phyloP scores from a whole-genome alignment of 495 filamentous ascomycete species.

The Penicillium daleae region DNA sequence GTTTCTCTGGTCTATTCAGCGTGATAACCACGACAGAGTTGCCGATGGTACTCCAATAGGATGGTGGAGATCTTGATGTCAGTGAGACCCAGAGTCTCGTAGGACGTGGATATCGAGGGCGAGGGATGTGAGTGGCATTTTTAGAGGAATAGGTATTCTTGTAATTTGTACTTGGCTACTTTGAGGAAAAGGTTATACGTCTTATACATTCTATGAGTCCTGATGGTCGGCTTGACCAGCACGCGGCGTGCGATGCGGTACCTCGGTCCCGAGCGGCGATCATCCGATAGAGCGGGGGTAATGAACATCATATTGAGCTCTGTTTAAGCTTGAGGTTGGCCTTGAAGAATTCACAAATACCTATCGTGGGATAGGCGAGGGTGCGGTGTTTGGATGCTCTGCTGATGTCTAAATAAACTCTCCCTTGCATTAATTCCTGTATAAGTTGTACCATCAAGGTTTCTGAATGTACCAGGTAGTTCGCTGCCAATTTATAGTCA shows the following conservation, averaged over 20 bases:
- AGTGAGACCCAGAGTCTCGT: conserved; percentile 42
- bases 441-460: too few relatives aligned
- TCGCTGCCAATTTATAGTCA: too few relatives aligned
- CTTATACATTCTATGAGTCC: neutral
- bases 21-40: conserved; percentile 56
- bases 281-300: neutral
- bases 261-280: conserved; percentile 2
- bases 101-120: conserved; percentile 27
- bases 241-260: neutral
- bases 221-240: neutral
- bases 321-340: neutral
- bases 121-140: neutral
- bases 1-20: conserved; percentile 56
- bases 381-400: too few relatives aligned
- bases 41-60: conserved; percentile 44
- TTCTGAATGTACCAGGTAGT: too few relatives aligned
- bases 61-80: conserved; percentile 56
- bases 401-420: too few relatives aligned
- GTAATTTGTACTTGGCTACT: neutral
- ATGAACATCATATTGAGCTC: neutral
- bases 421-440: too few relatives aligned
- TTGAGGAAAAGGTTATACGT: neutral
- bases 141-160: neutral
- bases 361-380: too few relatives aligned
- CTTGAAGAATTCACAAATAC: neutral